Evolutionary conservation across 1,284 basidiomycete genomes (phyloP), one percentile per base, ranked within the genome.

Genomic region (Pseudozyma sp.): DNA sequence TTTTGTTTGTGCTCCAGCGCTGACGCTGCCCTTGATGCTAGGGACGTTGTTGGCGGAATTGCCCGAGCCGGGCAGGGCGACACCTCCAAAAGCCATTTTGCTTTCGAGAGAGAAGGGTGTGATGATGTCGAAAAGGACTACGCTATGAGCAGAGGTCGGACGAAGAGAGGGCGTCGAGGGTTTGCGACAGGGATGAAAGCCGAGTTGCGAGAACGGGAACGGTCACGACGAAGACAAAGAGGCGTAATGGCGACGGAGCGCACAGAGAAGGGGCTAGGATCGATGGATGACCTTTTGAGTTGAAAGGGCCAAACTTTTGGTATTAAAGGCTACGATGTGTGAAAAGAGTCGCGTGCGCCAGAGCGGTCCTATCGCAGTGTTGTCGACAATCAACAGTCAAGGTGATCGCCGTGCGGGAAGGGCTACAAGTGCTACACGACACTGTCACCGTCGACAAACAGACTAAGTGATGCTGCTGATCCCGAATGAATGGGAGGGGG

Each of bases 51-150:
- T 66, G 63, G 62, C 60, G 31, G 64, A 50, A 47, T 42, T 63
- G 48, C 66, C 71, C 54, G 71, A 58, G 24, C 71, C 71, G 53
- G 71, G 71, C 62, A 74, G 49, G 31, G 71, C 71, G 58, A 74
- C 71, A 55, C 71, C 71, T 59, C 71, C 71, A 45, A 74, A 74
- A 50, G 67, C 71, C 71, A 74, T 74, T 16, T 56, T 68, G 57
- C 17, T 45, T 35, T 43, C 29, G 33, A 45, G 13, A 19, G 31
- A 16, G 37, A n/a, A 43, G 48, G 31, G 44, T 35, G 44, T 14
- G 24, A 46, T 24, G 53, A 52, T 14, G 44, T 37, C 19, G 19
- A 35, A 35, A 47, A 37, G 17, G 14, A 37, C 39, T 35, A 49
- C 9, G 17, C 29, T 13, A 48, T 35, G 49, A 24, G 19, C 35